A percentile compares a stretch with the other conserved stretches of the same genome.
Conservation (phyloP, 192 early-diverging fungal genomes). For the Chytriomyces hyalinus region DNA sequence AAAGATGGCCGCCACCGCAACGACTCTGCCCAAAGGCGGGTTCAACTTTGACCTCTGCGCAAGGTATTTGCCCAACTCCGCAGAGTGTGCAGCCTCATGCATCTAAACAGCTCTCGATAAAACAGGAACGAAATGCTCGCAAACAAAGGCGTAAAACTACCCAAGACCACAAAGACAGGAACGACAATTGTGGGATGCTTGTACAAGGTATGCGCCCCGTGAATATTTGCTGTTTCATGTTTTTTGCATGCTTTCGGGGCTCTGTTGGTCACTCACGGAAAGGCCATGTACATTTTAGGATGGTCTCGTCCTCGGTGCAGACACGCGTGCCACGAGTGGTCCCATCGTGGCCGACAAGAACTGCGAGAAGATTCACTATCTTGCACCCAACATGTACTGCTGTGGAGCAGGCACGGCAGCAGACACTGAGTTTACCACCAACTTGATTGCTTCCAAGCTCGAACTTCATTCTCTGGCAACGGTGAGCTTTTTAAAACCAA, state of each 20-base stretch:
- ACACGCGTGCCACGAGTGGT: slow-evolving; percentile 94
- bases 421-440: slow-evolving; percentile 95
- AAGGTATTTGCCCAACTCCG: slow-evolving; percentile 54
- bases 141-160: slow-evolving; percentile 76
- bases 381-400: slow-evolving; percentile 98
- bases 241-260: neutral
- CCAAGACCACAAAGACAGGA: slow-evolving; percentile 91
- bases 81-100: neutral
- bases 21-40: slow-evolving; percentile 59
- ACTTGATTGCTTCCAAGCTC: slow-evolving; percentile 89
- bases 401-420: slow-evolving; percentile 99
- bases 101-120: slow-evolving; percentile 9
- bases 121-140: slow-evolving; percentile 77
- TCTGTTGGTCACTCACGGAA: neutral
- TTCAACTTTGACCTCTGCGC: slow-evolving; percentile 89
- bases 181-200: slow-evolving; percentile 96
- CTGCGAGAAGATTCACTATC: slow-evolving; percentile 97
- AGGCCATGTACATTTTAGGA: slow-evolving; percentile 58
- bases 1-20: neutral
- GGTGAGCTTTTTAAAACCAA: neutral
- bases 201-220: slow-evolving; percentile 71
- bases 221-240: neutral
- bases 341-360: slow-evolving; percentile 99
- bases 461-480: slow-evolving; percentile 92
- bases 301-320: slow-evolving; percentile 92